These are phyloP conservation scores for Phylloporus sp. DNA, from an alignment of 768 basidiomycete genomes.

Conservation along the genomic window DNA sequence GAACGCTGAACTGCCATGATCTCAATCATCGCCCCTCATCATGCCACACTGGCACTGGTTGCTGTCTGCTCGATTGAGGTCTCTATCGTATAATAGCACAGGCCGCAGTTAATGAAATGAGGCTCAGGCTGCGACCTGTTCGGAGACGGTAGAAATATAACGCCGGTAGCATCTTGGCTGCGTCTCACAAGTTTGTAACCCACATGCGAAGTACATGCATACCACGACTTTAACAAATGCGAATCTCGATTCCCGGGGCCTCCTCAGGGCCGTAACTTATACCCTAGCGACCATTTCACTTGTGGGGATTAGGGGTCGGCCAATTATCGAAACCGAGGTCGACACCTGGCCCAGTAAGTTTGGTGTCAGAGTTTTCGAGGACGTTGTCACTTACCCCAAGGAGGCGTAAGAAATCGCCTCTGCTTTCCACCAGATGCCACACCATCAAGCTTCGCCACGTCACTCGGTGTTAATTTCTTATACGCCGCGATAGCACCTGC, in stretches of 20 bases:
- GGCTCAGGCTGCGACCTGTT: background rate
- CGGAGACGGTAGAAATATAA: background rate
- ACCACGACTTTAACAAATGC: background rate
- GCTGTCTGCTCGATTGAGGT: background rate
- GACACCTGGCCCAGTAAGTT: slow-evolving; percentile 40
- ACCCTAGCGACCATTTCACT: slow-evolving; percentile 1
- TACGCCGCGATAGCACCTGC: slow-evolving; percentile 46
- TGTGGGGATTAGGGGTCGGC: slow-evolving; percentile 24
- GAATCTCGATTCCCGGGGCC: background rate
- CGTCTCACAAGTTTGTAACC: background rate
- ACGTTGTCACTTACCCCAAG: slow-evolving; percentile 54
- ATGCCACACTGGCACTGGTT: background rate
- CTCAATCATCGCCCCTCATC: background rate
- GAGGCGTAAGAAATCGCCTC: slow-evolving; percentile 62
- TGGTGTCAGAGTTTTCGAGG: slow-evolving; percentile 1
- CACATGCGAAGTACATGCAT: background rate
- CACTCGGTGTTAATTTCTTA: slow-evolving; percentile 44
- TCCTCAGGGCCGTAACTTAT: background rate
- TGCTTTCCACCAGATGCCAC: slow-evolving; percentile 61
- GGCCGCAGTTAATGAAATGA: background rate
- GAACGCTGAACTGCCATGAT: background rate
- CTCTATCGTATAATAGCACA: background rate
- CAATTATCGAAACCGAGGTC: slow-evolving; percentile 73
- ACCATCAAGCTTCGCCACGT: slow-evolving; percentile 54
- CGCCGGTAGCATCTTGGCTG: background rate